Evolutionary conservation across 345 rosid genomes (phyloP), one percentile per base, ranked within the genome.

Genomic region (Melaleuca alternifolia): DNA sequence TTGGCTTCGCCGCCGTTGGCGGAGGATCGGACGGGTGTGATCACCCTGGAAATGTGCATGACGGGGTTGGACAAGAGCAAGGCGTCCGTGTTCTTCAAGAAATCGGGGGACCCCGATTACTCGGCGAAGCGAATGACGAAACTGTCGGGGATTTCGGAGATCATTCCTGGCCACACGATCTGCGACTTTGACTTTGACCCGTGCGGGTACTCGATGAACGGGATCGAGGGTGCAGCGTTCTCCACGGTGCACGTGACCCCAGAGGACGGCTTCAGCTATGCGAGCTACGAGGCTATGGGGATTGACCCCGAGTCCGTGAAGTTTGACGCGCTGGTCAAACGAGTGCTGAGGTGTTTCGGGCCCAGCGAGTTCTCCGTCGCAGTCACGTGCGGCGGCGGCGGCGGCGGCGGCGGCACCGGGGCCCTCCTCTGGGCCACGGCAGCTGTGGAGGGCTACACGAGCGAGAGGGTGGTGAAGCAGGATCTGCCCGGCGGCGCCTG

Each of bases 181-280:
- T 94, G 98, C 62, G 97, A 91, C 90, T 94, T 90, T 54, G 96
- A 92, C 84, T 94, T 95, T 83, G 97, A 96, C 59, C 98, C 96
- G 0, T 94, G 98, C 51, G 98, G 98, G 65, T 96, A 94, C 88
- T 96, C 97, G 0, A 96, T 96, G 97, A 96, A 96, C 84, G 94
- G 94, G 76, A 85, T 95, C 30, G 94, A 93, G 6, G 94, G 91
- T 2, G 79, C 86, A 5, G 93, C 93, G 1, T 85, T 86, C 59
- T 94, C 96, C 5, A 94, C 98, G 4, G 92, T 96, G 85, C 98
- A 96, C 89, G 98, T 96, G 84, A 96, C 98, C 51, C 98, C 97
- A 46, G 96, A 95, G 86, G 94, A 94, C 5, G 95, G 94, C 5
- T 96, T 93, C 91, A 96, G 98, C 85, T 96, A 95, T 83, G 97